Base-by-base conservation (phyloP, 148 eudicot genomes). In the Nepenthes gracilis region DNA sequence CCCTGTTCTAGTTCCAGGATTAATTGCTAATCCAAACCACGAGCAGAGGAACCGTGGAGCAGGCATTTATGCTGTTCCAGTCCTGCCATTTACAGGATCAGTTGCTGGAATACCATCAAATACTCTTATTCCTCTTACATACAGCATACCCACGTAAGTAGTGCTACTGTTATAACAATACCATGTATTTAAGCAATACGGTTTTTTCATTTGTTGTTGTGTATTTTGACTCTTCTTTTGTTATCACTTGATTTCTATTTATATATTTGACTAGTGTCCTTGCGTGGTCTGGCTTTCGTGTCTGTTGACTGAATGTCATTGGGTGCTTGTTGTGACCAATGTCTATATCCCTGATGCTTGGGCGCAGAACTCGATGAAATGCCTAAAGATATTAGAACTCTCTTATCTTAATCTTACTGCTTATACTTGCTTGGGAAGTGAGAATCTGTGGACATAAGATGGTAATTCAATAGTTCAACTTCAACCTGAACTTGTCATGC, bases 1-100 rank as follows among this genome's bases (percentile, higher is more conserved):
- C 75, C 99, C 97, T 35, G 72, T 75, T 14, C 66, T 86, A 55
- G 81, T 83, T 70, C 96, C 99, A 43, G 81, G 79, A 14, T 45
- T 70, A 11, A 63, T 64, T 62, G 70, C 78, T 70, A 55, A 70
- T 12, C 97, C 80, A 64, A 76, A 70, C 67, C 84, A 83, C 66
- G 97, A 85, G 54, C 82, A 81, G 69, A 60, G 71, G 65, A 81
- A 81, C 60, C 87, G 74, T 65, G 97, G 99, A 65, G 83, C 91
- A 3, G 99, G 99, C 54, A 70, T 94, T 68, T 94, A 94, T 83
- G 95, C 97, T 60, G 92, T 94, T 54, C 92, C 95, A 1, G 79
- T 74, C 57, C 61, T 67, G 73, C 95, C 97, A 1, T 77, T 58
- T 38, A 70, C 67, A 78, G 95, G 88, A 59, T 77, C 76, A 2